Base-by-base conservation (phyloP, 371 early-diverging fungal species). In the Catenaria anguillulae region DNA sequence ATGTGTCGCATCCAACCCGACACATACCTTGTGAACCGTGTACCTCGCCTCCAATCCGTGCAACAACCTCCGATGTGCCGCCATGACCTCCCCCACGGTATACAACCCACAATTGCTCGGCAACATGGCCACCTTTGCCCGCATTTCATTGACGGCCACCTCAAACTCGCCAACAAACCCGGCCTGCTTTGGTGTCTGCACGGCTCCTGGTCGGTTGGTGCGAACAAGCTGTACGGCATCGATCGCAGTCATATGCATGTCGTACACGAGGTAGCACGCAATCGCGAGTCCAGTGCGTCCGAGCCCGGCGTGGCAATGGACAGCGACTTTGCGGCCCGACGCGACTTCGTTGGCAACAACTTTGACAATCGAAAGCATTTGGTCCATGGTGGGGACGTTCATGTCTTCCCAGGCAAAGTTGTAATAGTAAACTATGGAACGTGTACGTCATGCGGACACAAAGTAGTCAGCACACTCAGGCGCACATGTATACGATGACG, bases 281-380 rank as follows among this genome's bases (percentile, higher is more conserved):
- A 77, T 77, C 2, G 72, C 56, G 45, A 75, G 64, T 1, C 77
- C 77, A 2, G 77, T 77, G 4, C 77, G 61, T 2, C 77, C 76
- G 3, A 76, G 61, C 5, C 77, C 77, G 0, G 77, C 77, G 52
- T 77, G 77, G 62, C 77, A 77, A 63, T 77, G 77, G 23, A 77
- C 74, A 19, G 75, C 68, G n/a, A 71, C 73, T 64, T 69, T 71
- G 52, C 64, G 60, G 2, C 68, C 66, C 42, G 56, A 35, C 35
- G 67, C 58, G 29, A 77, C 29, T 0, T 65, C 64, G 48, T 65
- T 56, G 3, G 72, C 62, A 67, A 77, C 70, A 52, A 74, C 71
- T 52, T 72, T 68, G 19, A 73, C 77, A 4, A 75, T 65, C 34
- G 62, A 65, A 46, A 77, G 40, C 60, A 75, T 71, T n/a, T 64